Evolutionary conservation across 148 eudicot genomes (phyloP).

Genomic region (Rhododendron molle): DNA sequence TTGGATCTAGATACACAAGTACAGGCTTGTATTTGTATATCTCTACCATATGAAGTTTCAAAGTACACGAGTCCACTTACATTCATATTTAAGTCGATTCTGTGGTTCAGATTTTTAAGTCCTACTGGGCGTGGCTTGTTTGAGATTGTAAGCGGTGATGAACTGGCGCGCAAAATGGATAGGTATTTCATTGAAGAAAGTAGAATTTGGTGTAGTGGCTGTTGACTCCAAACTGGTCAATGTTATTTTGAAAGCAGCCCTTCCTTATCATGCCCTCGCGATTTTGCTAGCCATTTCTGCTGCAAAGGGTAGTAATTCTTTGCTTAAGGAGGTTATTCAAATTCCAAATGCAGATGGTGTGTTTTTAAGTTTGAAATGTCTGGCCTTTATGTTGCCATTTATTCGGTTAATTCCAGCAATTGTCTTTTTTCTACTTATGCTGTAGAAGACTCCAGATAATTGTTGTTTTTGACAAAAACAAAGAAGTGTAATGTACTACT

Average conservation of each 20-base stretch:
- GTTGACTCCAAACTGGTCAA: background rate
- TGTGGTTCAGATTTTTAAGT: background rate
- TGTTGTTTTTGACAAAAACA: background rate
- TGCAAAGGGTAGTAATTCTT: background rate
- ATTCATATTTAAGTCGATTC: background rate
- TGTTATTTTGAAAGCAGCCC: background rate
- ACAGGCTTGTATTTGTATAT: background rate
- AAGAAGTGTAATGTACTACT: background rate
- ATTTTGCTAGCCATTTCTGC: background rate
- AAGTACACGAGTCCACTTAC: background rate
- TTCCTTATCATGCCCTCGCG: background rate
- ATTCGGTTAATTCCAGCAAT: background rate
- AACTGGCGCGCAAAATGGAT: background rate
- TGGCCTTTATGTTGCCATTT: background rate
- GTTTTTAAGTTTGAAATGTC: background rate
- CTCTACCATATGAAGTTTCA: background rate
- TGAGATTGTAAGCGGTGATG: background rate
- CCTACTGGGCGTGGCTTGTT: background rate
- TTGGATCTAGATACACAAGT: background rate
- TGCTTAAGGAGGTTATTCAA: background rate
- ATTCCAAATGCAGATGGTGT: background rate
- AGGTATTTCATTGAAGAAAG: background rate
- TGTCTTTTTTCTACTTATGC: background rate
- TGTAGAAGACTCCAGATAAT: background rate
- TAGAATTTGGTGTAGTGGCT: background rate